Percentiles rank a stretch among this genome's conserved stretches.
phyloP scores from a whole-genome alignment of 768 basidiomycete species.

The Termitomyces eurrhizus region DNA sequence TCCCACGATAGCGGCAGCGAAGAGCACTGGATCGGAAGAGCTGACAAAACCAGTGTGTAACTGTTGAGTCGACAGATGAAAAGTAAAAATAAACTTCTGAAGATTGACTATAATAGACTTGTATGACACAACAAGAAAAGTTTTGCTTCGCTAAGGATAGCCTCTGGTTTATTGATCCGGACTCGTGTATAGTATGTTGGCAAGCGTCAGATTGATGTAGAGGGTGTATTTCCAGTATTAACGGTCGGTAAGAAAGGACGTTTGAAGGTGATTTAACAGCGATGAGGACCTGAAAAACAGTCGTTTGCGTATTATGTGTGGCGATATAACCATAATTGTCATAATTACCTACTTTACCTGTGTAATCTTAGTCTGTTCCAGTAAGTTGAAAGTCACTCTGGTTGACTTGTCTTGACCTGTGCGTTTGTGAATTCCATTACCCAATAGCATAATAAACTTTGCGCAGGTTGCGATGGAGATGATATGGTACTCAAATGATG shows the following conservation, averaged over 20 bases:
- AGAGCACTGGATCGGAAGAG: background rate
- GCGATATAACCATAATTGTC: no score
- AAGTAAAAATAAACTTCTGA: background rate
- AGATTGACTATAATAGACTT: background rate
- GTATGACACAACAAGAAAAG: background rate
- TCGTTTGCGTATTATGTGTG: no score
- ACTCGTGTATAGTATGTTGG: background rate
- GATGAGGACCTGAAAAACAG: background rate
- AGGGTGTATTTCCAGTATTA: background rate
- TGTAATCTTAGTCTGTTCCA: no score
- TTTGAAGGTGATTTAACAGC: background rate
- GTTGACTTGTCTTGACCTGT: no score
- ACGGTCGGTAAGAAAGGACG: background rate
- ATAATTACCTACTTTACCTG: no score
- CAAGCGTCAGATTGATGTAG: background rate
- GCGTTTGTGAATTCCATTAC: no score
- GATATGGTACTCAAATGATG: background rate
- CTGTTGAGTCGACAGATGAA: background rate
- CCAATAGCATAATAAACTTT: no score
- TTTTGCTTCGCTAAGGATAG: background rate
- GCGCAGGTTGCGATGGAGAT: no score
- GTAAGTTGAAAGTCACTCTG: no score
- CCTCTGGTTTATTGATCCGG: background rate
- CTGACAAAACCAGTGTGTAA: background rate
- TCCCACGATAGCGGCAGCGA: background rate